Conservation (phyloP, 2,329 filamentous ascomycete genomes). For the Sarocladium oryzae region DNA sequence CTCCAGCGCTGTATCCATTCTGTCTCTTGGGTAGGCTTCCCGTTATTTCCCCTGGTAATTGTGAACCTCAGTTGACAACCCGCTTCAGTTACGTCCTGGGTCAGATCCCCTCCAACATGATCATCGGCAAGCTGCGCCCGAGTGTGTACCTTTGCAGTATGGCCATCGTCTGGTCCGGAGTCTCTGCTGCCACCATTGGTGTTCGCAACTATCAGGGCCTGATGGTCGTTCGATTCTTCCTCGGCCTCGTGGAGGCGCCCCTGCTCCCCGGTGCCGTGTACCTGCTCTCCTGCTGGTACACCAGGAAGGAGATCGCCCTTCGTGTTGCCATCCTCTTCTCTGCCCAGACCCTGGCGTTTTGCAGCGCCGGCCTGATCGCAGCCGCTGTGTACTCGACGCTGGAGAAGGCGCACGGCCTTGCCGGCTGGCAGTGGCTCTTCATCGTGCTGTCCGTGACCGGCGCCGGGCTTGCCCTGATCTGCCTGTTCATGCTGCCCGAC, state of each 20-base stretch:
- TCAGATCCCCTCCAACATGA: slow-evolving; percentile 14
- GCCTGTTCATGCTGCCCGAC: slow-evolving; percentile 17
- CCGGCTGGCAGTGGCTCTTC: slow-evolving; percentile 35
- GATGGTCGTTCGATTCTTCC: slow-evolving; percentile 26
- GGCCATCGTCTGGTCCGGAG: slow-evolving; percentile 33
- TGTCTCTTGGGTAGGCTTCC: slow-evolving; percentile 14
- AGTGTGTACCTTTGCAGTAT: slow-evolving; percentile 16
- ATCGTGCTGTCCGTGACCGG: slow-evolving; percentile 26
- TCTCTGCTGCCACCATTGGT: slow-evolving; percentile 32
- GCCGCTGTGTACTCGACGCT: slow-evolving; percentile 17
- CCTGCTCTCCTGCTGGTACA: slow-evolving; percentile 17
- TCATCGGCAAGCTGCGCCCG: slow-evolving; percentile 13
- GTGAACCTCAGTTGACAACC: background rate
- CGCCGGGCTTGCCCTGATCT: slow-evolving; percentile 14
- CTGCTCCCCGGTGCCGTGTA: background rate
- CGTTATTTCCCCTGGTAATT: background rate
- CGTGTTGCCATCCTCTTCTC: slow-evolving; percentile 19
- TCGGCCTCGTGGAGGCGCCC: slow-evolving; percentile 21
- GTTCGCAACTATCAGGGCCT: slow-evolving; percentile 26
- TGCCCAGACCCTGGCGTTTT: slow-evolving; percentile 17
- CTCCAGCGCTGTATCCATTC: slow-evolving; percentile 15
- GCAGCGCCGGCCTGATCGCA: slow-evolving; percentile 18
- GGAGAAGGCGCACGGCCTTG: slow-evolving; percentile 20
- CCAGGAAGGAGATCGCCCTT: slow-evolving; percentile 19
- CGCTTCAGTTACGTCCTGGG: slow-evolving; percentile 13